Base-by-base conservation (phyloP, 2,329 filamentous ascomycete genomes). In the Xylaria sp. region DNA sequence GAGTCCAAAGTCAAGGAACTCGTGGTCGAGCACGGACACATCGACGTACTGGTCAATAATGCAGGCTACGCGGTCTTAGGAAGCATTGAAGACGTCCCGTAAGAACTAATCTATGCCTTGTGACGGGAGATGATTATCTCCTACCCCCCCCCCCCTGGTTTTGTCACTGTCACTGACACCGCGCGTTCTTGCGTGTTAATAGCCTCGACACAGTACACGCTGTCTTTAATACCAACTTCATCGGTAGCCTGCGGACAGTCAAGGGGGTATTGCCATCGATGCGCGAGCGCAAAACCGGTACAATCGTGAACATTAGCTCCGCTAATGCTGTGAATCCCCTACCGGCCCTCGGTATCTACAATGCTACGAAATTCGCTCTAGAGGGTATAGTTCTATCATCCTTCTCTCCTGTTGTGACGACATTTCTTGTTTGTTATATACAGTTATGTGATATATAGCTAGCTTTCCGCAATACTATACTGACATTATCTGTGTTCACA, bases 261-360 rank as follows among this genome's bases (percentile, higher is more conserved):
- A 66, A 72, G 44, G 71, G 69, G 0, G 68, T 72, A 0, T 42
- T 76, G 13, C 74, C 74, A 3, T 73, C 73, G 13, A 76, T 76
- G 74, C 70, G 74, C 27, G 45, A 70, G 31, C 71, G 65, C 13
- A 69, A 69, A 20, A 62, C 71, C n/a, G 74, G 74, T 11, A 74
- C 73, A n/a, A 76, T 76, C 45, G 70, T 76, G 53, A 75, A 75
- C 47, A 66, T 76, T 33, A 70, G 72, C 58, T 74, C 73, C 55
- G 45, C 69, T 2, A 55, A 36, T n/a, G 71, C 39, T 13, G 17
- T 72, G 9, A 13, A 22, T 2, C 58, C 67, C 3, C 11, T 45
- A n/a, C 71, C 73, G 2, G 71, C 63, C 7, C 61, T 76, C 2
- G 71, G 72, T 33, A 67, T 72, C 9, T 75, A 76, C 38, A 31